Base-by-base conservation (phyloP, 352 stramenopile species). In the Phytopythium litorale region DNA sequence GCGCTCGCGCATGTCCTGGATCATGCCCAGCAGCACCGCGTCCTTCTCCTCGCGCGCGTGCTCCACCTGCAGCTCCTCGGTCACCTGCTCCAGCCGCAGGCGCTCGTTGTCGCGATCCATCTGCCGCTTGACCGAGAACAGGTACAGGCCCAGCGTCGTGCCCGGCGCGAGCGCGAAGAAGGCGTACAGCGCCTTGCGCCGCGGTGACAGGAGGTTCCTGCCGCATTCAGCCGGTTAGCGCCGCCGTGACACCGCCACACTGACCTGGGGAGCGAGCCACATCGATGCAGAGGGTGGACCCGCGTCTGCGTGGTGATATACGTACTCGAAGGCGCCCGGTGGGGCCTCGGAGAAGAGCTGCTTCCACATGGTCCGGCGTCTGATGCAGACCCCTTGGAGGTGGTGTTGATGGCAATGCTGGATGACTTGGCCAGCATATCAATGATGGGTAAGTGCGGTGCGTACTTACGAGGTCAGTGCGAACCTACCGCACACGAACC, bases 311-410 rank as follows among this genome's bases (percentile, higher is more conserved):
- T 30, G 12, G 12, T 43, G 40, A 1, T 16, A 9, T 38, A 83
- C 81, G 62, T 70, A 91, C 84, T 93, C 77, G 43, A 87, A 60
- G 23, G 84, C 81, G 63, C 78, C 71, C n/a, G 76, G 70, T 58
- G 84, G 82, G 43, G 81, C 77, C 60, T 89, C 73, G 53, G 70
- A 73, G 64, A 93, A 89, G 69, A 93, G 80, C 72, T 88, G 78
- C 76, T 91, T 89, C 56, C 81, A 79, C 64, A 77, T 76, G 33
- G 9, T 54, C 13, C 48, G 13, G 48, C 23, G 25, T 28, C 25
- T 28, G 3, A 28, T 28, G 25, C 25, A 13, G 33, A 12, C 11
- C 7, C 33, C 33, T 38, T 25, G 16, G n/a, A 48, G 19, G 42
- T 43, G 19, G 42, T 43, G 15, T 8, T 43, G 15, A 43, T 25